Evolutionary conservation across 192 early-diverging fungal species (phyloP), one percentile per base, ranked within the genome.

Genomic region (Coemansia sp.): DNA sequence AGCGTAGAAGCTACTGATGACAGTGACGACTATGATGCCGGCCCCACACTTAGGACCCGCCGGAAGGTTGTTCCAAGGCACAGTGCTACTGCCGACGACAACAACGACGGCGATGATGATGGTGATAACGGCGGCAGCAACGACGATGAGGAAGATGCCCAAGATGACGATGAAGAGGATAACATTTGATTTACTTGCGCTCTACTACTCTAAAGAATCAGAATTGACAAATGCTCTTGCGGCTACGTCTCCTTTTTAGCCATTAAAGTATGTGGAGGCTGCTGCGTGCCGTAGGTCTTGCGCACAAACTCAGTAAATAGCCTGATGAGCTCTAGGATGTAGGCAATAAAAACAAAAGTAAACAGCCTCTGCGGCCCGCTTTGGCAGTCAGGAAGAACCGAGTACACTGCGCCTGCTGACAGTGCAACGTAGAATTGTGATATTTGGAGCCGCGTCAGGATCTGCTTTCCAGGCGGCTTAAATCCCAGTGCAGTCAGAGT

Each of bases 281-380:
- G 37, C 21, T 39, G 36, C 16, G 33, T 21, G 14, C 69, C 72
- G 23, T 95, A 95, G 13, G 88, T 91, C 59, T 79, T 85, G 78
- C 84, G 85, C 16, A 89, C 87, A 84, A 95, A 95, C 59, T 89
- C 84, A 23, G 91, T 87, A 74, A 95, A 95, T 62, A 95, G 85
- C 56, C 85, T 84, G 59, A 88, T 89, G 21, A 95, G 85, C 59
- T 89, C 89, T 21, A 90, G 69, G 21, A 93, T 84, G 66, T 95
- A 93, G 18, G 70, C 82, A 21, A 91, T 79, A 58, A 89, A 91
- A 51, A 89, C 69, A 57, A 72, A 80, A 42, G 90, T 86, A 63
- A 90, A 89, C 59, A 86, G 73, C 58, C 65, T 69, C 51, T 90
- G 84, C 11, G 79, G 77, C 55, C 70, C 67, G 28, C 70, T 86